Conservation (phyloP, 306 rosid genomes). For the Medicago arabica region DNA sequence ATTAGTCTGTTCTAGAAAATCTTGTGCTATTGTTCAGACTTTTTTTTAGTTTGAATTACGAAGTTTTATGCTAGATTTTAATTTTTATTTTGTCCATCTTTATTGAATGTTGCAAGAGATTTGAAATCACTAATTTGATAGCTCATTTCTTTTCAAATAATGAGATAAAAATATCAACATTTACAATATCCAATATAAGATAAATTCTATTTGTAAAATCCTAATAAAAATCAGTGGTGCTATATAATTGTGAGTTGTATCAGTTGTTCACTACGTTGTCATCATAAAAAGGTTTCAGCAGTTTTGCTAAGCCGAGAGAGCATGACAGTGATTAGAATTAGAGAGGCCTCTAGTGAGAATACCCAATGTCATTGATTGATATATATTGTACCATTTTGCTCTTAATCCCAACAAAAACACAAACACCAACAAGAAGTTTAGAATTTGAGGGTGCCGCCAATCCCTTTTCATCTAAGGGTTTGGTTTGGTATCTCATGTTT, state of each 20-base stretch:
- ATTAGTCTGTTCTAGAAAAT: no score
- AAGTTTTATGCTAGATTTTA: no score
- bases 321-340: neutral
- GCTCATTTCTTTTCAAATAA: no score
- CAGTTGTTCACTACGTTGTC: neutral
- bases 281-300: neutral
- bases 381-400: neutral
- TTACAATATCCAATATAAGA: no score
- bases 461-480: neutral
- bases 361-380: neutral
- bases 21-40: no score
- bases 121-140: no score
- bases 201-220: neutral
- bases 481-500: neutral
- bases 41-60: no score
- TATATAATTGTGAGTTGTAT: neutral
- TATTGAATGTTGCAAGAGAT: no score
- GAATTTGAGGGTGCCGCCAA: neutral
- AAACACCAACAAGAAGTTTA: neutral
- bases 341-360: neutral
- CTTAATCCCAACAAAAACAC: neutral
- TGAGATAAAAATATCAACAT: no score
- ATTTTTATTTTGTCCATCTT: no score
- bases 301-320: neutral
- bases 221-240: neutral